Base-by-base conservation (phyloP, 306 rosid species). In the Luffa aegyptiaca region DNA sequence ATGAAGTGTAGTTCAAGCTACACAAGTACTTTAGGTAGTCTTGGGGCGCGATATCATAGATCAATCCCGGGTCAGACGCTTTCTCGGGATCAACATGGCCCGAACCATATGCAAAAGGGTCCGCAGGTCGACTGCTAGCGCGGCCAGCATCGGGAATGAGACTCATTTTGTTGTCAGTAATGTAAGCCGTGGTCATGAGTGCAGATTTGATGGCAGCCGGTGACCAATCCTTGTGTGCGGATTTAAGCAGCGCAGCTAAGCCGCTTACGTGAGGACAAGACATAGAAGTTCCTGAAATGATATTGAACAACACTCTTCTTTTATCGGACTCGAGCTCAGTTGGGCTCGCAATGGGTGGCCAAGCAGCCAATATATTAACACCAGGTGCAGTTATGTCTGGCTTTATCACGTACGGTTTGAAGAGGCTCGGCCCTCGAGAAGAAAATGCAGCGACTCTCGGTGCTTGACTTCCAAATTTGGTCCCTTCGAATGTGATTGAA, bases 211-310 rank as follows among this genome's bases (percentile, higher is more conserved):
- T 86, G 1, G 88, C 91, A 21, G 97, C 90, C 51, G 92, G 92
- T 4, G 97, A 90, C 92, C 91, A 89, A 68, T 74, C 80, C 71
- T 61, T 87, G 21, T 90, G 92, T 3, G 62, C 80, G 3, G 92
- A 84, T 70, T 83, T 92, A 64, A 90, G 17, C 20, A 86, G 81
- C 5, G 92, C 91, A 51, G 91, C 94, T 35, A 90, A 2, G 48
- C 97, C 97, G 76, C 94, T 90, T 13, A 80, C 97, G 84, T 92
- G 94, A 75, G 94, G 93, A 49, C 97, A 92, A 42, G 97, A 90
- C 97, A 92, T 92, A 48, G 97, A 92, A 44, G 97, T 90, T 20
- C 97, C 94, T n/a, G 97, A 92, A 26, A 87, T 55, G 12, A 92
- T 86, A 78, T 92, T 90, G 53, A 87, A 92, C 1, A 84, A 26